These are phyloP conservation scores for Gaillardinia entomophila DNA, from an alignment of 805 yeast genomes.

Conservation along the genomic window DNA sequence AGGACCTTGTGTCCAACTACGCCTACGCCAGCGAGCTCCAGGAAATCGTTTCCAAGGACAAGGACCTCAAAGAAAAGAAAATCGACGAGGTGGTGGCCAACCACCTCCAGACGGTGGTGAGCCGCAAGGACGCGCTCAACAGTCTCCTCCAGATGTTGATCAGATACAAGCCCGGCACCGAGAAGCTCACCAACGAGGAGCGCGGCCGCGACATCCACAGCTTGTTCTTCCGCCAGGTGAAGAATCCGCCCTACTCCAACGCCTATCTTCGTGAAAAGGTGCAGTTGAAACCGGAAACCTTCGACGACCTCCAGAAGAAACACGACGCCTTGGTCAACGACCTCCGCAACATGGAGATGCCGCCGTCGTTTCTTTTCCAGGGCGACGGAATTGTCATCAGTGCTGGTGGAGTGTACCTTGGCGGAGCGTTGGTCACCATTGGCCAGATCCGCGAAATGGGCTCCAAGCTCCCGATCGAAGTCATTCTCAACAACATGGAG, in stretches of 20 bases:
- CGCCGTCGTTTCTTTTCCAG: conserved; percentile 15
- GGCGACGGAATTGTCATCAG: conserved; percentile 34
- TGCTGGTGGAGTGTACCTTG: conserved; percentile 21
- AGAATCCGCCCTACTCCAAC: conserved; percentile 8
- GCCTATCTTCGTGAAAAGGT: conserved; percentile 5
- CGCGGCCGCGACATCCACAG: conserved; percentile 9
- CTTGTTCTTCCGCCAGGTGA: conserved; percentile 6
- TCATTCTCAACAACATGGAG: conserved; percentile 18
- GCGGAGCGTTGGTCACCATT: conserved; percentile 23
- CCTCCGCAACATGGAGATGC: conserved; percentile 17
- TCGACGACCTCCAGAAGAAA: conserved; percentile 14
- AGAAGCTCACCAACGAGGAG: conserved; percentile 8
- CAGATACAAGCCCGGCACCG: conserved; percentile 5
- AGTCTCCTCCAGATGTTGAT: background rate
- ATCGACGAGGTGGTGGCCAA: background rate
- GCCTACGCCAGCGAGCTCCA: background rate
- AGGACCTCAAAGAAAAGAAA: background rate
- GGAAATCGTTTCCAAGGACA: background rate
- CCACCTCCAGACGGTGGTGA: background rate
- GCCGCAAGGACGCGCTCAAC: background rate
- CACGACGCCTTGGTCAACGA: conserved; percentile 22
- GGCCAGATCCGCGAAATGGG: conserved; percentile 27
- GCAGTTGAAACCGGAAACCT: conserved; percentile 10
- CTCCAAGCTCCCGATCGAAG: conserved; percentile 28
- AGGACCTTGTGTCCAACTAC: too few relatives aligned